Evolutionary conservation across 352 stramenopile species (phyloP).

Genomic region (Aphanomyces stellatus): DNA sequence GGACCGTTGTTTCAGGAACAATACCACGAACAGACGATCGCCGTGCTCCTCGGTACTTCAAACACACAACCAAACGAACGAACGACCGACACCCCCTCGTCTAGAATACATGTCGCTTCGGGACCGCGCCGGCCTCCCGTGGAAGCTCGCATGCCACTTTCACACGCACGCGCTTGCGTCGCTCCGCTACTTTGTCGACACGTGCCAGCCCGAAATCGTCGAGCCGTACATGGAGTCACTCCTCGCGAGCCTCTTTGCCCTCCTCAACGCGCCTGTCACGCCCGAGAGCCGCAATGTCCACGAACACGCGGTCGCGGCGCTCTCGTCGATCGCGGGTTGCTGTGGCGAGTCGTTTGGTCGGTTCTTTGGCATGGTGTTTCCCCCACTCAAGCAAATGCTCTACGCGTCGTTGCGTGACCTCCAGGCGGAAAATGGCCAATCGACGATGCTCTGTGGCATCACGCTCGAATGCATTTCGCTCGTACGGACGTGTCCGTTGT

Average conservation of each 20-base stretch:
- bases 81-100: too few species aligned
- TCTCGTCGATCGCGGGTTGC: constrained; percentile 72
- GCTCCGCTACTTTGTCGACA: constrained; percentile 77
- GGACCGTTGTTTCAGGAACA: constrained; percentile 65
- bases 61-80: too few species aligned
- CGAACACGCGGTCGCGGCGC: constrained; percentile 68
- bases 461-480: constrained; percentile 79
- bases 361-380: constrained; percentile 70
- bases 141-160: constrained; percentile 21
- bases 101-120: background rate
- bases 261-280: constrained; percentile 36
- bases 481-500: constrained; percentile 33
- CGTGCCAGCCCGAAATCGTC: constrained; percentile 50
- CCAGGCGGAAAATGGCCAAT: constrained; percentile 25
- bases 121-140: background rate
- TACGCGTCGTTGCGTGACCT: constrained; percentile 52
- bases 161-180: constrained; percentile 68
- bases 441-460: constrained; percentile 64
- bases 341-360: constrained; percentile 48
- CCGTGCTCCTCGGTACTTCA: constrained; percentile 47
- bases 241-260: constrained; percentile 51
- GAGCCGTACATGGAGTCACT: constrained; percentile 68
- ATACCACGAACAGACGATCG: constrained; percentile 59
- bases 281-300: constrained; percentile 43
- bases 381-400: constrained; percentile 61